These are phyloP conservation scores for Sphaceloma murrayae DNA, from an alignment of 2,329 filamentous ascomycete genomes.

Conservation along the genomic window DNA sequence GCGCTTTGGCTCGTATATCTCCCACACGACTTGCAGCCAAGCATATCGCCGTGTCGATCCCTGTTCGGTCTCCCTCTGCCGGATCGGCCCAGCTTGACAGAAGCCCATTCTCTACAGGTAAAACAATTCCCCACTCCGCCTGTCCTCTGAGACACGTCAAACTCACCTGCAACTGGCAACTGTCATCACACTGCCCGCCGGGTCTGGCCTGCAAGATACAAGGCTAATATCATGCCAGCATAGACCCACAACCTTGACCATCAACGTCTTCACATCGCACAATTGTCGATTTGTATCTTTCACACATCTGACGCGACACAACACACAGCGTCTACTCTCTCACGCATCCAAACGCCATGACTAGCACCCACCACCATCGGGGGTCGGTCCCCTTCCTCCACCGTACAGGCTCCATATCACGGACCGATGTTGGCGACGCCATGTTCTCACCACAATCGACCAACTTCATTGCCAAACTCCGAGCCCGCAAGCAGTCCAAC, in stretches of 20 bases:
- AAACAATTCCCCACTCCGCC: constrained; percentile 11
- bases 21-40: background rate
- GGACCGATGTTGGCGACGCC: constrained; percentile 7
- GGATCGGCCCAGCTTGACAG: constrained; percentile 13
- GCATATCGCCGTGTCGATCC: constrained; percentile 1
- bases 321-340: background rate
- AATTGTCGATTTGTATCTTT: constrained; percentile 1
- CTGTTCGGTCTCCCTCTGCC: constrained; percentile 11
- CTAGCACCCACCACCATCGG: constrained; percentile 12
- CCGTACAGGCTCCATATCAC: constrained; percentile 7
- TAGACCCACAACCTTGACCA: background rate
- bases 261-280: background rate
- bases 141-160: constrained; percentile 16
- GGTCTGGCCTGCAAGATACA: constrained; percentile 3
- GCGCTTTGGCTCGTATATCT: background rate
- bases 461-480: constrained; percentile 14
- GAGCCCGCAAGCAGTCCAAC: constrained; percentile 14
- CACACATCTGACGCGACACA: background rate
- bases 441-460: constrained; percentile 14
- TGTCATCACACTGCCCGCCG: constrained; percentile 2
- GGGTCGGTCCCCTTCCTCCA: constrained; percentile 16
- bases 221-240: constrained; percentile 13
- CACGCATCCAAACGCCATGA: no score
- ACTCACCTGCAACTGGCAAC: constrained; percentile 13
- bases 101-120: constrained; percentile 8